Evolutionary conservation across 2,329 filamentous ascomycete species (phyloP), one percentile per base, ranked within the genome.

Genomic region (Shiraia bambusicola): DNA sequence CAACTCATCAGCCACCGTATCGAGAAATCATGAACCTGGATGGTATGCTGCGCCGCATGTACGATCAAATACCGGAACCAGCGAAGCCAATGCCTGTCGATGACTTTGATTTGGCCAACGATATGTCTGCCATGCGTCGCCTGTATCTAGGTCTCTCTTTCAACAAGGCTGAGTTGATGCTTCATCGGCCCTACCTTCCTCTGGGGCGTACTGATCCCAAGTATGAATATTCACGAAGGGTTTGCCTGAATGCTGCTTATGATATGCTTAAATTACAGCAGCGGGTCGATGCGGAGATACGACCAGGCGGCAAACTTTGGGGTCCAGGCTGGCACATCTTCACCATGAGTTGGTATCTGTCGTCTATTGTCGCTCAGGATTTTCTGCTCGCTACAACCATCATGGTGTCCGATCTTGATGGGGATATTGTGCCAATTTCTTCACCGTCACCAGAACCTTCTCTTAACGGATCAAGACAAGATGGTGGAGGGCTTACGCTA

Each of bases 381-480:
- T 76, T 77, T 33, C 58, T 77, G 6, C 63, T 76, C 2, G 75
- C 74, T 1, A 71, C 72, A 30, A 76, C 74, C 43, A 66, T 77
- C 14, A 53, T 77, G 3, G 71, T 72, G 27, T 59, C 75, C 3
- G 73, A 76, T 40, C 58, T 73, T 13, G 63, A 67, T 32, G 58
- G 57, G 14, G 62, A 65, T 5, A 28, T 63, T 14, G 32, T 42
- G 1, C 40, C 44, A 8, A 55, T 59, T 6, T 35, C 58, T 11
- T 48, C 47, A 24, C 25, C 15, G 11, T 15, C 30, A 13, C 15
- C 32, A 5, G 27, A 31, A 4, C 14, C 14, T 4, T 29, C 34
- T 8, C 42, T 39, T 10, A 49, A 32, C 16, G 49, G 49, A 11
- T 41, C 54, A 22, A 42, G 43, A 9, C 49, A 65, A 13, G 57